Base-by-base conservation (phyloP, 2,329 filamentous ascomycete genomes). In the Colletotrichum neosansevieriae region DNA sequence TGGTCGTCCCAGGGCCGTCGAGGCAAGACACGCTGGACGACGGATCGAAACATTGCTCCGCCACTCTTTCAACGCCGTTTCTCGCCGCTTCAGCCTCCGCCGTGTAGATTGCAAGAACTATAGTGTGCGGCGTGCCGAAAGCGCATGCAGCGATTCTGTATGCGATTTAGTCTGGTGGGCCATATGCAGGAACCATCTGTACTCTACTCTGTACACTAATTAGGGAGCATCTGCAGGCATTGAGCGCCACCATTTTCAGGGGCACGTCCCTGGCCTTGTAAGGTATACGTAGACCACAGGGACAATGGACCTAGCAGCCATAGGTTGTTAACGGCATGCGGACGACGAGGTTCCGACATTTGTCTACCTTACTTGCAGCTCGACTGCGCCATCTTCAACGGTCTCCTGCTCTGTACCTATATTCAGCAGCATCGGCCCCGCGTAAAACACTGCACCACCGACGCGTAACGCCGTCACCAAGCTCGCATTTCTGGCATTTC, bases 131-230 rank as follows among this genome's bases (percentile, higher is more conserved):
- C 50, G 50, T 51, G 58, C 50, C 49, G 29, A 19, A 53, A 24
- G 19, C 19, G 29, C 51, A 51, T 44, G 51, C 59, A 36, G 63
- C 45, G 44, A 17, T 63, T 58, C 59, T 56, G 42, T 42, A 61
- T 45, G 24, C 17, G 59, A 58, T 34, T 32, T 63, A 53, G 44
- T 34, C 36, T 38, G 36, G 51, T 51, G 51, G 44, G 51, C 59
- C 64, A 19, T 62, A 34, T 63, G 51, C 51, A 58, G 44, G 59
- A 67, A 67, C 44, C 44, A 29, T 57, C 51, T 50, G 58, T 42
- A 58, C 62, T 56, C 63, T 5, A n/a, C n/a, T n/a, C n/a, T n/a
- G n/a, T n/a, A n/a, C n/a, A n/a, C n/a, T n/a, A n/a, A n/a, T n/a
- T 21, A 21, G 21, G 51, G 58, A 63, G 44, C 50, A 50, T 42